Conservation (phyloP, 352 stramenopile genomes). For the Halophytophthora batemanensis region DNA sequence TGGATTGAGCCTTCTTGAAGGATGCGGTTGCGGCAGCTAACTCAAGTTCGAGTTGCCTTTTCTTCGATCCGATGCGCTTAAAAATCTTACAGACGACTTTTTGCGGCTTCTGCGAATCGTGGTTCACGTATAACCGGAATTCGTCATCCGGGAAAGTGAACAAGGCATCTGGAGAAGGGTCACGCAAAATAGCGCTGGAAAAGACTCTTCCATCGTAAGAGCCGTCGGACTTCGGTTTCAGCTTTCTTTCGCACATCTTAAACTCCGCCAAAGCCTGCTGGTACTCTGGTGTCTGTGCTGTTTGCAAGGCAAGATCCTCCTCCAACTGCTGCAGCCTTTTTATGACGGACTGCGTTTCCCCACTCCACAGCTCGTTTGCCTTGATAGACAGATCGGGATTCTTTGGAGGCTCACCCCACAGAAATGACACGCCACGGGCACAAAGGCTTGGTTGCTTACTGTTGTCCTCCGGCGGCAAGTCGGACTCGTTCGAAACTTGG, state of each 20-base stretch:
- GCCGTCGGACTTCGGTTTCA: conserved; percentile 7
- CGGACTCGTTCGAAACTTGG: conserved; percentile 28
- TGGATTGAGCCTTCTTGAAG: conserved; percentile 24
- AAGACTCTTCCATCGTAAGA: conserved; percentile 35
- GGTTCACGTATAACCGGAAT: conserved; percentile 41
- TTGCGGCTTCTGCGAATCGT: conserved; percentile 9
- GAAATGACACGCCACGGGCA: background rate
- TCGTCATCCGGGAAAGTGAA: conserved; percentile 41
- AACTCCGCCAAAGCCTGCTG: conserved; percentile 15
- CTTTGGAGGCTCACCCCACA: conserved; percentile 26
- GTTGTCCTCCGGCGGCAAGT: conserved; percentile 4
- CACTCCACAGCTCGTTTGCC: conserved; percentile 39
- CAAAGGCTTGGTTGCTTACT: conserved; percentile 8
- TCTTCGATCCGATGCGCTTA: conserved; percentile 40
- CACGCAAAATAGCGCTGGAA: conserved; percentile 29
- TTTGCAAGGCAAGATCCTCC: conserved; percentile 17
- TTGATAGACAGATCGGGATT: conserved; percentile 20
- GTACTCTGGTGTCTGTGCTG: conserved; percentile 17
- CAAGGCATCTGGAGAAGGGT: conserved; percentile 43
- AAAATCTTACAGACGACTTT: conserved; percentile 51
- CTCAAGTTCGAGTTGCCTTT: conserved; percentile 22
- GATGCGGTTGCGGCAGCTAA: conserved; percentile 9
- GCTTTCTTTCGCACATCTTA: conserved; percentile 16
- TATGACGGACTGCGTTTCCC: conserved; percentile 34
- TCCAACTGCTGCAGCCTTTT: conserved; percentile 23